phyloP scores from a whole-genome alignment of 2,329 filamentous ascomycete species.

The Fusarium pseudocircinatum region DNA sequence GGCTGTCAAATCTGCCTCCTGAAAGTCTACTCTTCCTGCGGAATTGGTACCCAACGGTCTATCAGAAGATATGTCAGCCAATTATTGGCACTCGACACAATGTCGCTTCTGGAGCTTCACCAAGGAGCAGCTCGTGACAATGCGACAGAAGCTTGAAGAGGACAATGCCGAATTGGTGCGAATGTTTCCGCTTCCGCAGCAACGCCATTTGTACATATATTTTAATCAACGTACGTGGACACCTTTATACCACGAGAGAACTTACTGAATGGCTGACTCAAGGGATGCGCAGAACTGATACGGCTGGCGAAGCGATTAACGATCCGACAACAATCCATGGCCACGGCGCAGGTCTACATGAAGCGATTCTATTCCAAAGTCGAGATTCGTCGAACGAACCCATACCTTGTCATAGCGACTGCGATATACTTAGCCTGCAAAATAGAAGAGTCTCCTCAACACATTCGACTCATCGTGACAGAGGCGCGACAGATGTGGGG shows the following conservation, averaged over 20 bases:
- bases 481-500: conserved; percentile 90
- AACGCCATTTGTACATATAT: conserved; percentile 86
- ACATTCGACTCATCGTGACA: conserved; percentile 88
- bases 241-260: not conserved
- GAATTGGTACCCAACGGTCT: conserved; percentile 15
- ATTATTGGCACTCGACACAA: conserved; percentile 97
- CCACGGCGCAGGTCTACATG: conserved; percentile 93
- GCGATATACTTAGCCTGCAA: conserved; percentile 96
- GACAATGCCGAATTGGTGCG: conserved; percentile 78
- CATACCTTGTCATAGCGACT: conserved; percentile 91
- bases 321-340: conserved; percentile 89
- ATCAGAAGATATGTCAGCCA: conserved; percentile 77
- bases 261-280: not conserved
- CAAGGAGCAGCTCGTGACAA: conserved; percentile 78
- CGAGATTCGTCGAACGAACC: conserved; percentile 91
- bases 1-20: not conserved
- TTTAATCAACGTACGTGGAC: conserved; percentile 82
- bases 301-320: conserved; percentile 86
- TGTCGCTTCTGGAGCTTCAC: conserved; percentile 90
- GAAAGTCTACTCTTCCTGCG: not conserved
- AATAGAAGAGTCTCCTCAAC: conserved; percentile 96
- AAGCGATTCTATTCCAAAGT: conserved; percentile 93
- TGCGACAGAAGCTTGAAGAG: conserved; percentile 80
- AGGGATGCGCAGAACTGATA: conserved; percentile 69
- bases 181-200: conserved; percentile 83